phyloP scores from a whole-genome alignment of 2,329 filamentous ascomycete species.

The Botrytis paeoniae region DNA sequence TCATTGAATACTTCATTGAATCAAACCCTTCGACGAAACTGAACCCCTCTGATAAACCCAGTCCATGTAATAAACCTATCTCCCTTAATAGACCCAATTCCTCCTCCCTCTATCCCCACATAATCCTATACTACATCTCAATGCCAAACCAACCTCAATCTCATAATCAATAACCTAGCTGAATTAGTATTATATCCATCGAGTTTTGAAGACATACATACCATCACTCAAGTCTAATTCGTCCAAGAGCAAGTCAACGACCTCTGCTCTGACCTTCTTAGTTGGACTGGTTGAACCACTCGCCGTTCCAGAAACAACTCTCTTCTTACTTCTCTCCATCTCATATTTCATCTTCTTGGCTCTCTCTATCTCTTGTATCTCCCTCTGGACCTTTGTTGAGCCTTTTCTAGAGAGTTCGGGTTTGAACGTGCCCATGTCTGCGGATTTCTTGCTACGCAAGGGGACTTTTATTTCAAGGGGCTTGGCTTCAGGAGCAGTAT shows the following conservation, averaged over 20 bases:
- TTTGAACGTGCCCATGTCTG: background rate
- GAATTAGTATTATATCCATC: background rate
- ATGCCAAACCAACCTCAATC: background rate
- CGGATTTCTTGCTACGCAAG: background rate
- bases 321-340: constrained; percentile 4
- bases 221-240: background rate
- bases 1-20: background rate
- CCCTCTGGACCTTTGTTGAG: background rate
- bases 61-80: background rate
- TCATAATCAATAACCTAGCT: background rate
- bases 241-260: background rate
- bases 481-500: background rate
- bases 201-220: background rate
- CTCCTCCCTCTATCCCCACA: background rate
- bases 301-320: background rate
- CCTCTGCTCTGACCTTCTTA: background rate
- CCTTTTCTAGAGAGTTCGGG: background rate
- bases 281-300: constrained; percentile 1
- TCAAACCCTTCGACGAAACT: background rate
- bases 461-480: background rate
- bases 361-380: background rate
- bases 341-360: background rate
- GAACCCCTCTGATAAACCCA: background rate
- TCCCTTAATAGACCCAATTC: background rate
- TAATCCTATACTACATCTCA: background rate